These are phyloP conservation scores for Curvularia eragrostidis DNA, from an alignment of 2,329 filamentous ascomycete species.

Conservation along the genomic window DNA sequence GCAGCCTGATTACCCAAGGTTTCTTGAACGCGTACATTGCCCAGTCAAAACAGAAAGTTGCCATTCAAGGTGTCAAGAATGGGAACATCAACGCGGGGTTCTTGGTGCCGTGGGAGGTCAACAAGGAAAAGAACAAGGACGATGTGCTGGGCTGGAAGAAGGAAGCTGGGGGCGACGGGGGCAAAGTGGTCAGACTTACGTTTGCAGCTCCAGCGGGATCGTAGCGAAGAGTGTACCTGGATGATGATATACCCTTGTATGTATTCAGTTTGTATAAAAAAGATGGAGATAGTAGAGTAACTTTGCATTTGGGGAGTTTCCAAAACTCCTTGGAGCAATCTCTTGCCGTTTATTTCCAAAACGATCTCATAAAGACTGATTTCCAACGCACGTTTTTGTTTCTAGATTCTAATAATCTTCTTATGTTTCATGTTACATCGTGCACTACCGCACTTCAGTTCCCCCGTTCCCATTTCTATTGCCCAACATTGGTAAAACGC, in stretches of 20 bases:
- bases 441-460: not conserved
- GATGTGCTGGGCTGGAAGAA: conserved; percentile 79
- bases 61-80: conserved; percentile 75
- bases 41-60: conserved; percentile 77
- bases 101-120: conserved; percentile 73
- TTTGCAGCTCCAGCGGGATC: conserved; percentile 58
- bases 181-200: conserved; percentile 64
- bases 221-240: conserved; percentile 10
- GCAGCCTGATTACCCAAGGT: conserved; percentile 79
- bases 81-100: conserved; percentile 73
- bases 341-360: not conserved
- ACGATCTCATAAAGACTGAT: not conserved
- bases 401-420: not conserved
- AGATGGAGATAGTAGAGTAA: too few relatives aligned
- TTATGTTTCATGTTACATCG: not conserved
- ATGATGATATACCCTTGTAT: conserved; percentile 25
- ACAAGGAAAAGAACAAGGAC: conserved; percentile 66
- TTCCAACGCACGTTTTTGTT: not conserved
- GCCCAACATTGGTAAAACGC: conserved; percentile 66
- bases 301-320: not conserved
- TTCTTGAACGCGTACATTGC: conserved; percentile 84
- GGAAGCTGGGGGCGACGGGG: conserved; percentile 42
- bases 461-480: conserved; percentile 36
- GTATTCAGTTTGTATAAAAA: not conserved
- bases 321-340: not conserved